Evolutionary conservation across 345 rosid genomes (phyloP).

Genomic region (Salix exigua): DNA sequence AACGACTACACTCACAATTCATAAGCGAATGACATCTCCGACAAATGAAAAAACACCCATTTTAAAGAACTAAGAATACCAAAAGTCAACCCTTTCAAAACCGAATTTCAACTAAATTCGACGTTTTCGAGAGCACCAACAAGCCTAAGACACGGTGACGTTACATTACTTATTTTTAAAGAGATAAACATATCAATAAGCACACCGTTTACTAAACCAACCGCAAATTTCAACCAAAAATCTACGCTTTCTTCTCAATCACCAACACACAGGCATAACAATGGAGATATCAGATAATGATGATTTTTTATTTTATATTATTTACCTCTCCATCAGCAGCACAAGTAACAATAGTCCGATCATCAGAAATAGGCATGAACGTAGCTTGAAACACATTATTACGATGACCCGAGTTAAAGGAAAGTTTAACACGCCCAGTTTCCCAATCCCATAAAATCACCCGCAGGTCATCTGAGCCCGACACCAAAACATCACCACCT

Average conservation of each 20-base stretch:
- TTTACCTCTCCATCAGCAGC: constrained; percentile 92
- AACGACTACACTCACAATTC: background rate
- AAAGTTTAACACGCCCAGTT: constrained; percentile 52
- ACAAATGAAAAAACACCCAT: background rate
- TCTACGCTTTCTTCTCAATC: background rate
- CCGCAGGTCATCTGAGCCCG: constrained; percentile 82
- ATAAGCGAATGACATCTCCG: background rate
- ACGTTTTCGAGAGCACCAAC: too few species aligned
- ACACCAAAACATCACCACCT: constrained; percentile 54
- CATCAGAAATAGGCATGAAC: constrained; percentile 75
- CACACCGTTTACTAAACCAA: background rate
- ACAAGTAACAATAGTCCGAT: constrained; percentile 76
- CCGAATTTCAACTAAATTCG: background rate
- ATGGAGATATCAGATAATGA: background rate
- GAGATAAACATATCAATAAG: background rate
- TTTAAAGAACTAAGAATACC: background rate
- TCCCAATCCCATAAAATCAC: constrained; percentile 84
- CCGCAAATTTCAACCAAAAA: background rate
- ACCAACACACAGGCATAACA: background rate
- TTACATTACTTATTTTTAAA: too few species aligned
- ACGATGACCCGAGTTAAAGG: constrained; percentile 66
- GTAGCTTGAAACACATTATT: constrained; percentile 83
- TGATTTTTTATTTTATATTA: background rate
- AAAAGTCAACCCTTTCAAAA: background rate
- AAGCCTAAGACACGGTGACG: too few species aligned